These are phyloP conservation scores for Manihot esculenta DNA, from an alignment of 441 rosid genomes.

Conservation along the genomic window DNA sequence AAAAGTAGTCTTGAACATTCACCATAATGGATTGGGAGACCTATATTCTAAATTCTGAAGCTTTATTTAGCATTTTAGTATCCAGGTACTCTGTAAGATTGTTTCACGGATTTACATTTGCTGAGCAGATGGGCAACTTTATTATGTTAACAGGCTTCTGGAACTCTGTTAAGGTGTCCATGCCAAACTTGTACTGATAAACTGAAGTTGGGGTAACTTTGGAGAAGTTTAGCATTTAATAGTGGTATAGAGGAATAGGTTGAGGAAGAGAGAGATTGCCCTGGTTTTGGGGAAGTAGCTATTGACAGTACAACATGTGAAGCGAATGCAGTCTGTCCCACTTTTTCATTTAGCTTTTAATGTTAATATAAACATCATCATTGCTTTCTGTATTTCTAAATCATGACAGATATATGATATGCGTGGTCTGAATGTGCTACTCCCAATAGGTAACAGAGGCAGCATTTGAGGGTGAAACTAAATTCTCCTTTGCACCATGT, in stretches of 20 bases:
- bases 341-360: neutral
- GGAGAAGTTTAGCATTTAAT: neutral
- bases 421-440: neutral
- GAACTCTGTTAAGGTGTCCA: neutral
- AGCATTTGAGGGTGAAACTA: neutral
- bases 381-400: neutral
- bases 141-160: neutral
- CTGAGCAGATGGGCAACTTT: neutral
- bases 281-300: neutral
- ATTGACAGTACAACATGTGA: neutral
- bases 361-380: neutral
- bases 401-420: neutral
- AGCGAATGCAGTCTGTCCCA: neutral
- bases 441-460: neutral
- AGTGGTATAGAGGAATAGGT: neutral
- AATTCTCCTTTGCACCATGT: neutral
- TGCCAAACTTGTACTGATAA: neutral
- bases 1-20: too few species aligned
- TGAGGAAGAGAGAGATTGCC: neutral
- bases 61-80: constrained; percentile 1
- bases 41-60: neutral
- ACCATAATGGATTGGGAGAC: too few species aligned
- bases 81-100: neutral
- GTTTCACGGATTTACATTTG: neutral
- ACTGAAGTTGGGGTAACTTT: neutral